These are phyloP conservation scores for Hypoxylon sp. DNA, from an alignment of 2,329 filamentous ascomycete genomes.

Conservation along the genomic window DNA sequence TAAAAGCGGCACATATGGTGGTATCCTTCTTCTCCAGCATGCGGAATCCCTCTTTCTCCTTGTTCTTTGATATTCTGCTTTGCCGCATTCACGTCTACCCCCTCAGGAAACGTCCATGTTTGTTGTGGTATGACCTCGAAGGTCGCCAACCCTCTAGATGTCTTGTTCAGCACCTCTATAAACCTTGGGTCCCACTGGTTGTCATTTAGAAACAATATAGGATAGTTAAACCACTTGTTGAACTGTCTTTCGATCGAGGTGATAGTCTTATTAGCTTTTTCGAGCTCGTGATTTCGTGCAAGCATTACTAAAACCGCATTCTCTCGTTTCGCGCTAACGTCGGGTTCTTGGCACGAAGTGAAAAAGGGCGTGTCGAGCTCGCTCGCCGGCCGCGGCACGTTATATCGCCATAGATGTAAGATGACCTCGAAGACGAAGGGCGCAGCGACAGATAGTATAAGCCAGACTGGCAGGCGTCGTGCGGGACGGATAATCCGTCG, in stretches of 20 bases:
- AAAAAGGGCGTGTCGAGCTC: slow-evolving; percentile 60
- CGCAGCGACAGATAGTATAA: slow-evolving; percentile 52
- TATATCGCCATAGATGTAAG: slow-evolving; percentile 56
- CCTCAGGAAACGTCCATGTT: slow-evolving; percentile 60
- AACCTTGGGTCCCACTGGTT: slow-evolving; percentile 60
- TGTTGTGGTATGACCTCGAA: slow-evolving; percentile 61
- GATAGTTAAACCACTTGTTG: slow-evolving; percentile 65
- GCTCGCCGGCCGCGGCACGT: slow-evolving; percentile 54
- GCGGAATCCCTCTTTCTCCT: slow-evolving; percentile 54
- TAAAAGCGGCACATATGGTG: slow-evolving; percentile 63
- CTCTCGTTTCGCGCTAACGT: slow-evolving; percentile 56
- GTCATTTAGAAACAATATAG: slow-evolving; percentile 64
- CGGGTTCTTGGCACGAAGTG: slow-evolving; percentile 59
- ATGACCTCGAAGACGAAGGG: slow-evolving; percentile 56
- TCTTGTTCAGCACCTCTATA: slow-evolving; percentile 56
- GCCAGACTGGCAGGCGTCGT: slow-evolving; percentile 52
- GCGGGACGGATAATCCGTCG: slow-evolving; percentile 54
- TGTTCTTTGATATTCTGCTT: slow-evolving; percentile 55
- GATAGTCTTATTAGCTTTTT: slow-evolving; percentile 59
- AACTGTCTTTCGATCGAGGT: slow-evolving; percentile 61
- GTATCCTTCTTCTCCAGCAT: slow-evolving; percentile 60
- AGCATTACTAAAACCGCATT: slow-evolving; percentile 64
- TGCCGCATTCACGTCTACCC: slow-evolving; percentile 53
- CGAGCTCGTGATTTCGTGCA: slow-evolving; percentile 61
- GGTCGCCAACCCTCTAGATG: slow-evolving; percentile 56